Percentiles rank a stretch among this genome's conserved stretches.
These are phyloP conservation scores for Vigna mungo DNA, from an alignment of 306 rosid genomes.

Conservation along the genomic window DNA sequence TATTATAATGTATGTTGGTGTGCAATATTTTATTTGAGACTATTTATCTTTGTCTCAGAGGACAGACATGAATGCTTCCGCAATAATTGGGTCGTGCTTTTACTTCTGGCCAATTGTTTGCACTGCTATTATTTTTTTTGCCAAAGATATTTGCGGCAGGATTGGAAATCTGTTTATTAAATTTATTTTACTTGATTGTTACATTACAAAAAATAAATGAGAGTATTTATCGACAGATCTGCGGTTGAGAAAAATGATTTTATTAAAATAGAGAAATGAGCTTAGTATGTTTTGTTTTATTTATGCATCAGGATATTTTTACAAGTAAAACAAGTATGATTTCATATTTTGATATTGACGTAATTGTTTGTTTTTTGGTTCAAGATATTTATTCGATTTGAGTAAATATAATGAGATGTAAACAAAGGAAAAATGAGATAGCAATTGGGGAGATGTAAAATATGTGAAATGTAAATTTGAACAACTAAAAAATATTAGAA, in stretches of 20 bases:
- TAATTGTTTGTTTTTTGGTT: neutral
- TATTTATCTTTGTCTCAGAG: slow-evolving; percentile 5
- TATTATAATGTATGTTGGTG: neutral
- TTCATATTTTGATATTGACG: neutral
- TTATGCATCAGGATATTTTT: neutral
- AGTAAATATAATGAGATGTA: neutral
- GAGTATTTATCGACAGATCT: too few species aligned
- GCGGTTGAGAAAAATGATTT: too few species aligned
- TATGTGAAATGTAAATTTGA: neutral
- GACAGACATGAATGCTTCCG: slow-evolving; percentile 40
- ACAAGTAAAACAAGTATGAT: neutral
- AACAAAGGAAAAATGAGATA: neutral
- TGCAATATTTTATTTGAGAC: slow-evolving; percentile 1
- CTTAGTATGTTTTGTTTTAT: too few species aligned
- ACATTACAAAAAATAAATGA: too few species aligned
- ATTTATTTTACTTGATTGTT: too few species aligned
- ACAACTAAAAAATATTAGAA: too few species aligned
- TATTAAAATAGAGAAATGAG: too few species aligned
- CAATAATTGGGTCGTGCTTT: neutral
- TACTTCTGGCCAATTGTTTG: neutral
- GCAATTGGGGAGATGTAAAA: too few species aligned
- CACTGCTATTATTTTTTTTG: too few species aligned
- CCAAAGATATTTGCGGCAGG: too few species aligned
- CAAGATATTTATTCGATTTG: neutral
- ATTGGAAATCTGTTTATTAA: too few species aligned